Conservation (phyloP, 805 yeast genomes). For the Cyberlindnera japonica region DNA sequence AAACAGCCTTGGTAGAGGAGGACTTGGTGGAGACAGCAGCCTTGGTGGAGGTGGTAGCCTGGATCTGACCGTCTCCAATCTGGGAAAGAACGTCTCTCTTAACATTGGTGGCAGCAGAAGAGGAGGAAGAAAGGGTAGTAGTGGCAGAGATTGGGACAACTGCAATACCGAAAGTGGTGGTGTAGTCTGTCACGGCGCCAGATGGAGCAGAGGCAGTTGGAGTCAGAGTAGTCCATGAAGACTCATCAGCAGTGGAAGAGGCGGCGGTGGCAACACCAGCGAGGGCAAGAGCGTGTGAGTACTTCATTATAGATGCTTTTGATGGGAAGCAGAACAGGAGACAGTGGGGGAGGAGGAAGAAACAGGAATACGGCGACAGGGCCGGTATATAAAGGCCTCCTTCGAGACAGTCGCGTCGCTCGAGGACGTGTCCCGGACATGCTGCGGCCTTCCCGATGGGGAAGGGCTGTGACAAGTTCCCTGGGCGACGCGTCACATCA, state of each 20-base stretch:
- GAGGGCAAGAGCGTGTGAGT: conserved; percentile 12
- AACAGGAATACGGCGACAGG: background rate
- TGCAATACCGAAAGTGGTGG: conserved; percentile 40
- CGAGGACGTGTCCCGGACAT: too few species aligned
- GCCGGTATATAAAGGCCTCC: too few species aligned
- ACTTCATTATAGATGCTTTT: conserved; percentile 3
- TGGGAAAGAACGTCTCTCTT: conserved; percentile 22
- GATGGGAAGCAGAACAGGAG: too few species aligned
- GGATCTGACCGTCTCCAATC: conserved; percentile 10
- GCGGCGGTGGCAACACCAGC: conserved; percentile 41
- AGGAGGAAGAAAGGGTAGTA: conserved; percentile 7
- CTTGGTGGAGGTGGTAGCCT: conserved; percentile 8
- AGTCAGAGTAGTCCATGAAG: conserved; percentile 42
- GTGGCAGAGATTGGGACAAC: conserved; percentile 32
- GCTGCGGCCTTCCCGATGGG: too few species aligned
- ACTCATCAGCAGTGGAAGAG: conserved; percentile 49
- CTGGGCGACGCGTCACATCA: too few species aligned
- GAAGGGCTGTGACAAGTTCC: too few species aligned
- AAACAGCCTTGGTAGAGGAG: conserved; percentile 24
- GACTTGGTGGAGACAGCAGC: too few species aligned
- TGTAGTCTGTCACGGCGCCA: conserved; percentile 35
- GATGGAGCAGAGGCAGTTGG: conserved; percentile 34
- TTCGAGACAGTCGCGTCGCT: too few species aligned
- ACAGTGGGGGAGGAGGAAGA: background rate
- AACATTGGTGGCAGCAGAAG: conserved; percentile 30